Evolutionary conservation across 2,329 filamentous ascomycete genomes (phyloP), one percentile per base, ranked within the genome.

Genomic region (Calonectria hongkongensis): DNA sequence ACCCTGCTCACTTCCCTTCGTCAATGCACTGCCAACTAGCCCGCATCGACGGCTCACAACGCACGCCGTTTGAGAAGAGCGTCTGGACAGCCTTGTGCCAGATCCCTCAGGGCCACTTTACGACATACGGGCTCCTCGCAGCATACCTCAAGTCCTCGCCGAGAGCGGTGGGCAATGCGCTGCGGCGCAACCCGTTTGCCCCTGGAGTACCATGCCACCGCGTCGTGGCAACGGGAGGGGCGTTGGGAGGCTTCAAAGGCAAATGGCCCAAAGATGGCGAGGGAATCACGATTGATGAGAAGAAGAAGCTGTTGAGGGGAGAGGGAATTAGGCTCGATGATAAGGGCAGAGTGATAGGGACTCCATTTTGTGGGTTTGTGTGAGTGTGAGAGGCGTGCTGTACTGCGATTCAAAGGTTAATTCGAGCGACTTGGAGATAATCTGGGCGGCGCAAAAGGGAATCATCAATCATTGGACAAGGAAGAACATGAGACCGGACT

Each of bases 141-240:
- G 87, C 87, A 10, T 89, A 93, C 71, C 88, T 96, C 18, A 83
- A 86, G 13, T 95, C 94, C 27, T 94, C 93, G 4, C 93, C 94
- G 2, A 88, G 94, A 50, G 94, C 94, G 0, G 91, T 97, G 6
- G 94, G 94, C 18, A 95, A 94, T 72, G 94, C 94, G 2, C 87
- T 97, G 80, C 89, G 93, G 21, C 87, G 89, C 12, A 98, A 98
- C 81, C 95, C 95, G 0, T 97, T 96, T 79, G 95, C 95, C 16
- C 95, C 95, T 0, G 89, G 91, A 41, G 93, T 96, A 5, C 95
- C 95, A 1, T 97, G 95, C 74, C 95, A 97, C 83, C 89, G 95
- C 12, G 93, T 96, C 27, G 90, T 97, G 58, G 94, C 94, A 7
- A 92, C 91, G 48, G 92, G 92, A 65, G 92, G 94, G 15, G 87